A percentile compares a stretch with the other conserved stretches of the same genome.
phyloP scores from a whole-genome alignment of 768 basidiomycete genomes.

The Mycena belliarum region DNA sequence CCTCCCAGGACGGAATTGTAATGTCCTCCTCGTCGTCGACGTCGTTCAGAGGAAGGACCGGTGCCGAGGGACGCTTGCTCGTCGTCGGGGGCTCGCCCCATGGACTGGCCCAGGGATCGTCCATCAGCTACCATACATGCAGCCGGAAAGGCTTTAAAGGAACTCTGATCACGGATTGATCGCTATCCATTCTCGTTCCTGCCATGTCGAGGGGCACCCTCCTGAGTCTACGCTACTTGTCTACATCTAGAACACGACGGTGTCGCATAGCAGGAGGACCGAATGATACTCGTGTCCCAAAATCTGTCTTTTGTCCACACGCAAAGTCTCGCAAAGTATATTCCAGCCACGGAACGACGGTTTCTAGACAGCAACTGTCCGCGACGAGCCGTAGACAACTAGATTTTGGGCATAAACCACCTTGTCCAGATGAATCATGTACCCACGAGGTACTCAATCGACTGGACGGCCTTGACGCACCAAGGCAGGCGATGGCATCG shows the following conservation, averaged over 20 bases:
- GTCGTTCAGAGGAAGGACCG: slow-evolving; percentile 3
- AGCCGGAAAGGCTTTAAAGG: slow-evolving; percentile 9
- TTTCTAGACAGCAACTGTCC: neutral
- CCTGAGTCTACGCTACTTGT: neutral
- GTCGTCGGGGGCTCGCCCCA: slow-evolving; percentile 55
- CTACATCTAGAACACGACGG: neutral
- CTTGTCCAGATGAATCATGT: neutral
- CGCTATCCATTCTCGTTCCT: slow-evolving; percentile 1
- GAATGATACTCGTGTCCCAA: neutral
- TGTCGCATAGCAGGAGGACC: neutral
- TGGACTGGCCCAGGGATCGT: slow-evolving; percentile 76
- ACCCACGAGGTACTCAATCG: neutral
- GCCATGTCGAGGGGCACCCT: neutral
- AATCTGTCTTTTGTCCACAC: neutral
- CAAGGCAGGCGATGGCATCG: neutral
- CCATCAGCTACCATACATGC: slow-evolving; percentile 43
- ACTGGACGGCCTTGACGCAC: no score
- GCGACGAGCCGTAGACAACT: neutral
- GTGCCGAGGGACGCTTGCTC: slow-evolving; percentile 9
- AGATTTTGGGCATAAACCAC: neutral
- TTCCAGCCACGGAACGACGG: neutral
- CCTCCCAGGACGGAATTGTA: slow-evolving; percentile 58
- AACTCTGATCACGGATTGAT: neutral
- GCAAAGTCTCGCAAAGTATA: neutral
- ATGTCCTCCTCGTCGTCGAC: slow-evolving; percentile 50